A percentile compares a stretch with the other conserved stretches of the same genome.
Evolutionary conservation across 441 rosid species (phyloP).

Genomic region (Adansonia grandidieri): DNA sequence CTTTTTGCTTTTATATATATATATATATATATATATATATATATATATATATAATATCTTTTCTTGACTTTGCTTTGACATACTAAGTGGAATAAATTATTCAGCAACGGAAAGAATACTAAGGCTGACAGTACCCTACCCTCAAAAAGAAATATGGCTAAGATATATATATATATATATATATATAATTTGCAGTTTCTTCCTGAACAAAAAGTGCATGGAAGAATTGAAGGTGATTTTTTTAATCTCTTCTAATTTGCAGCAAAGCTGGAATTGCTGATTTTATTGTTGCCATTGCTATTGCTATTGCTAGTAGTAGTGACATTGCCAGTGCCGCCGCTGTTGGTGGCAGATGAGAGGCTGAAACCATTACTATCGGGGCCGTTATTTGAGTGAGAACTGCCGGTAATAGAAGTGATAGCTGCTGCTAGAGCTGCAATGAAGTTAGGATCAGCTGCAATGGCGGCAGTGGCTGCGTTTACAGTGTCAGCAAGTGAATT

Average conservation of each 20-base stretch:
- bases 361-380: neutral
- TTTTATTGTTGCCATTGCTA: constrained; percentile 34
- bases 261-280: constrained; percentile 32
- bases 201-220: neutral
- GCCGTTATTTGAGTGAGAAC: constrained; percentile 33
- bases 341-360: constrained; percentile 10
- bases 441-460: constrained; percentile 65
- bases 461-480: constrained; percentile 45
- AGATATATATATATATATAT: constrained; percentile 4
- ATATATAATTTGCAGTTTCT: constrained; percentile 15
- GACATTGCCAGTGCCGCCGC: constrained; percentile 26
- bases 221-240: neutral
- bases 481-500: constrained; percentile 37
- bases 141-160: constrained; percentile 8
- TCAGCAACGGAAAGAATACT: constrained; percentile 26
- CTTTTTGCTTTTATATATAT: neutral
- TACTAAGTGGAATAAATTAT: constrained; percentile 29
- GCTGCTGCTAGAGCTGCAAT: constrained; percentile 63
- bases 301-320: constrained; percentile 18
- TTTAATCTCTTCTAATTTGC: constrained; percentile 31
- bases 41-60: too few species aligned
- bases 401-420: constrained; percentile 52
- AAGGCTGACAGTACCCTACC: neutral
- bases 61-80: constrained; percentile 26
- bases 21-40: too few species aligned